phyloP scores from a whole-genome alignment of 2,329 filamentous ascomycete genomes.

The Penicillium polonicum region DNA sequence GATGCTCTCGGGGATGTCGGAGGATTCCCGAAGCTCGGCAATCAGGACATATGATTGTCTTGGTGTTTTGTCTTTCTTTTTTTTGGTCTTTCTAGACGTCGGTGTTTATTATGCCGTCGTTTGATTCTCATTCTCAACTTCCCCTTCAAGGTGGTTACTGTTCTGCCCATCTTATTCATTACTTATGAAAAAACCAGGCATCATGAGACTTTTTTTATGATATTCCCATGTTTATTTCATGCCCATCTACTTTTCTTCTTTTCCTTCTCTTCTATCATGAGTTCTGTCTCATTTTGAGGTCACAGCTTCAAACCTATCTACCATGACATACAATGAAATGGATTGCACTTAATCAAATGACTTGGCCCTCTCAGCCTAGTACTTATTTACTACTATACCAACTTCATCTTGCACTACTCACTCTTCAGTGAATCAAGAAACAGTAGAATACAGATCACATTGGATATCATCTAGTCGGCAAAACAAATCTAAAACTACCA shows the following conservation, averaged over 20 bases:
- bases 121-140: background rate
- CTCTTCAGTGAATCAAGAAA: background rate
- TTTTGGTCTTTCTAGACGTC: background rate
- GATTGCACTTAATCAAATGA: background rate
- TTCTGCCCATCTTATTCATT: background rate
- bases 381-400: background rate
- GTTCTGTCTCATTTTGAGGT: background rate
- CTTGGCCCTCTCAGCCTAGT: background rate
- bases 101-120: background rate
- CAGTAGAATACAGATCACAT: constrained; percentile 28
- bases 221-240: constrained; percentile 5
- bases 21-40: background rate
- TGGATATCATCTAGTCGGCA: constrained; percentile 30
- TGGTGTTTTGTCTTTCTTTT: background rate
- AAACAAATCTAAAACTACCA: constrained; percentile 15
- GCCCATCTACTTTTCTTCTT: background rate
- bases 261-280: background rate
- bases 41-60: constrained; percentile 1
- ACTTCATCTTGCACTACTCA: background rate
- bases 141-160: background rate
- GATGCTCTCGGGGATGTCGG: constrained; percentile 9
- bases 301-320: constrained; percentile 7
- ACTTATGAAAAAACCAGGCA: background rate
- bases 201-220: constrained; percentile 9
- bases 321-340: constrained; percentile 1